Base-by-base conservation (phyloP, 352 stramenopile genomes). In the Phytophthora kernoviae region DNA sequence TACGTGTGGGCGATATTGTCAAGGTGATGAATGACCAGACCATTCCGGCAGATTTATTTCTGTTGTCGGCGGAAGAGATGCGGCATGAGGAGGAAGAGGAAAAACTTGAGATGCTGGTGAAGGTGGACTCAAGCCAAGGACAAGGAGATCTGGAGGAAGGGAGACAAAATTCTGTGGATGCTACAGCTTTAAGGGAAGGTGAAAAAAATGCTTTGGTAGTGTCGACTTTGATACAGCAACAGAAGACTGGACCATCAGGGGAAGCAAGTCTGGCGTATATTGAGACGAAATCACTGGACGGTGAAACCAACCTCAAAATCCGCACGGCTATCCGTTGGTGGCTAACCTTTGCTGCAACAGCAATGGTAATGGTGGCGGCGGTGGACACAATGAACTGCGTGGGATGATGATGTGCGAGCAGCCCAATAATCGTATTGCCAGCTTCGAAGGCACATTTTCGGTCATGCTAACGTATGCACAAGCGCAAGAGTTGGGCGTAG, bases 291-390 rank as follows among this genome's bases (percentile, higher is more conserved):
- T 92, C 84, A 10, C 57, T 94, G 24, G 86, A 94, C 50, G 86
- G 86, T 11, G 86, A 94, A 62, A 94, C 86, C 11, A 93, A 94
- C 27, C 61, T 94, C 5, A 94, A 94, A 57, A 89, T 94, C 44
- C 86, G 84, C 8, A 87, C 81, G 1, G 81, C 77, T 14, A 90
- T 92, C 18, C 79, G 12, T 46, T 88, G 6, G 50, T 91, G 20
- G 67, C 77, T 22, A 43, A 56, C 0, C 47, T 86, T 2, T 82
- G 66, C 24, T 52, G 57, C 44, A 57, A 7, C 39, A 58, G 37
- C 1, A 48, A 24, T 12, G 40, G n/a, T 15, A 59, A 27, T 4
- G 55, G 53, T 22, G 54, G 65, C 45, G 59, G 59, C 21, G 68
- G 52, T 14, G 53, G 62, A 11, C 65, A 93, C 24, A 74, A 79